Percentiles rank a stretch among this genome's conserved stretches.
Conservation (phyloP, 192 early-diverging fungal species). For the Dissophora ornata region DNA sequence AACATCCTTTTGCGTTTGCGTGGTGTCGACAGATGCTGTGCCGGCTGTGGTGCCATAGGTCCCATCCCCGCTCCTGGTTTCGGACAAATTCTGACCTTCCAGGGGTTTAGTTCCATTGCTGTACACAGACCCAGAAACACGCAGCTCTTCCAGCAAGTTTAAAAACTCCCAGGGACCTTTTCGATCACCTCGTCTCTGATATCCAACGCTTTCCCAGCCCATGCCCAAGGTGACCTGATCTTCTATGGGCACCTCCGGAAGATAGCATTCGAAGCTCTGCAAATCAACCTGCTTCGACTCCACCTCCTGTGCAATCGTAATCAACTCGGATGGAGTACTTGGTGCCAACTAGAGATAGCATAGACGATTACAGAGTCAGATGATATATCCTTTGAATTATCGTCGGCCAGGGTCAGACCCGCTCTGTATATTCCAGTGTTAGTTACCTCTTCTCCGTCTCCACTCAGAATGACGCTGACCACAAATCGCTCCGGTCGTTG, state of each 20-base stretch:
- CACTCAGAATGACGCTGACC: constrained; percentile 40
- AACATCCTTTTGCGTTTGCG: not conserved
- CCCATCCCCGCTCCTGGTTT: too few species aligned
- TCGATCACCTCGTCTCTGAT: not conserved
- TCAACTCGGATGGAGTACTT: constrained; percentile 41
- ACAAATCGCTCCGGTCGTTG: constrained; percentile 45
- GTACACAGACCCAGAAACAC: not conserved
- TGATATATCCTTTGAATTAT: too few species aligned
- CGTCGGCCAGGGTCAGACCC: not conserved
- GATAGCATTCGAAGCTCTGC: constrained; percentile 3
- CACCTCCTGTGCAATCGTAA: constrained; percentile 35
- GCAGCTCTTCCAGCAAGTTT: constrained; percentile 3
- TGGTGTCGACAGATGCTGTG: too few species aligned
- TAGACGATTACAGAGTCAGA: not conserved
- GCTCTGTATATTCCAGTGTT: not conserved
- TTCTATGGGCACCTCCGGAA: constrained; percentile 34
- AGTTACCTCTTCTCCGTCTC: constrained; percentile 52
- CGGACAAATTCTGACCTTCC: too few species aligned
- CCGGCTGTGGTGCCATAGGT: too few species aligned
- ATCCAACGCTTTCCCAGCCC: constrained; percentile 25
- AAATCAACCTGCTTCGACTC: constrained; percentile 31
- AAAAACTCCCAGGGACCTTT: constrained; percentile 8
- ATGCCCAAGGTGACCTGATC: constrained; percentile 27
- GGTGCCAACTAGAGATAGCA: constrained; percentile 29
- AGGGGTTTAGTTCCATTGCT: too few species aligned